Base-by-base conservation (phyloP, 805 yeast species). In the Candida arabinofermentans region DNA sequence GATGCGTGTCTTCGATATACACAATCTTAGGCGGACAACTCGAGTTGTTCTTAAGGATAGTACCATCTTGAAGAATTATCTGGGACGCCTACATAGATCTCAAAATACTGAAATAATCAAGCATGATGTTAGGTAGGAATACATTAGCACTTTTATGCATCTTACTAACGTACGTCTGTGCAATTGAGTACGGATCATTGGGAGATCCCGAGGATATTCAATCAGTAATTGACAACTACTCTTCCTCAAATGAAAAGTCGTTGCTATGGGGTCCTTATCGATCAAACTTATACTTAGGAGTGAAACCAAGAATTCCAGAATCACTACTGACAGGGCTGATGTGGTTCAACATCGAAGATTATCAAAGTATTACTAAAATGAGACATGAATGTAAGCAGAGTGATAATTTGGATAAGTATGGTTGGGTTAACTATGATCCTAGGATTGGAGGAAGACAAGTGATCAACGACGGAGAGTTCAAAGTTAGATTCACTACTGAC, bases 201-300 rank as follows among this genome's bases (percentile, higher is more conserved):
- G 48, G 46, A 13, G 36, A 30, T 13, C 27, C 35, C 17, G 48
- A 43, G 6, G 36, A 39, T 2, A 22, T 40, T 14, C 42, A 48
- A 13, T 47, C 41, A 5, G 24, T 53, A 13, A 37, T 39, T 1
- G 43, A 47, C 7, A 63, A 64, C 27, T 70, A 64, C 42, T 44
- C 66, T 10, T 44, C 57, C 22, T 63, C 66, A 27, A 69, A 75
- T 6, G 66, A 71, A 36, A 65, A 72, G 32, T 74, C 87, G 2
- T 65, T 86, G 22, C 60, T 79, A 24, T 91, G 99, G 99, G 98
- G 96, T 1, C 95, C 98, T 1, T 91, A 89, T 62, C 68, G 97
- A 48, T 81, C 96, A 8, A 85, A 87, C 42, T 69, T 87, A 33
- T 93, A 90, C 63, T 68, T 90, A 45, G 98, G 98, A 2, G 66